These are phyloP conservation scores for Ascochyta lentis DNA, from an alignment of 2,329 filamentous ascomycete species.

Conservation along the genomic window DNA sequence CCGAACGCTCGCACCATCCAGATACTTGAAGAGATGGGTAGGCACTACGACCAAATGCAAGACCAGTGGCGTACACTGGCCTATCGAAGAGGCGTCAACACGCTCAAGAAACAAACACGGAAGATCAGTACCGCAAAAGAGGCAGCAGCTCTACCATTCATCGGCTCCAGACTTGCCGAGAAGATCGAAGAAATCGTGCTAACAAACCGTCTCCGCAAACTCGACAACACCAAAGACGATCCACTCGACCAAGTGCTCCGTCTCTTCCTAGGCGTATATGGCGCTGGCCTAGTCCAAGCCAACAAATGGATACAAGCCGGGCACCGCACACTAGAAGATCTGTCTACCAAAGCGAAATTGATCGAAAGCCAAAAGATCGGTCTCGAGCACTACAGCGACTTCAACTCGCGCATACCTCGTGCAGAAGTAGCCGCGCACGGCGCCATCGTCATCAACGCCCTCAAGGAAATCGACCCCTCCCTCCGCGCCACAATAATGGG, in stretches of 20 bases:
- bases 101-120: slow-evolving; percentile 68
- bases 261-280: slow-evolving; percentile 79
- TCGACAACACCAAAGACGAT: slow-evolving; percentile 74
- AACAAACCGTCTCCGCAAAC: slow-evolving; percentile 72
- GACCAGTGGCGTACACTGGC: slow-evolving; percentile 79
- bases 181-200: slow-evolving; percentile 90
- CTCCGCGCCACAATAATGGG: slow-evolving; percentile 80
- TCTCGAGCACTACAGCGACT: slow-evolving; percentile 79
- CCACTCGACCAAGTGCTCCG: slow-evolving; percentile 70
- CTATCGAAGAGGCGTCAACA: slow-evolving; percentile 80
- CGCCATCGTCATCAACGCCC: slow-evolving; percentile 65
- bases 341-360: slow-evolving; percentile 67
- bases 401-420: slow-evolving; percentile 79
- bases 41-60: slow-evolving; percentile 75
- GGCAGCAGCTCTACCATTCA: slow-evolving; percentile 69
- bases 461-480: slow-evolving; percentile 65
- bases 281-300: slow-evolving; percentile 74
- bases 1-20: slow-evolving; percentile 80
- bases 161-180: slow-evolving; percentile 75
- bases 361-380: slow-evolving; percentile 76
- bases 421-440: slow-evolving; percentile 76
- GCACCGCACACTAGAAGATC: slow-evolving; percentile 74
- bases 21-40: slow-evolving; percentile 77
- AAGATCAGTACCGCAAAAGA: slow-evolving; percentile 73
- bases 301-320: slow-evolving; percentile 79